Conservation (phyloP, 768 basidiomycete genomes). For the Termitomyces heimii region DNA sequence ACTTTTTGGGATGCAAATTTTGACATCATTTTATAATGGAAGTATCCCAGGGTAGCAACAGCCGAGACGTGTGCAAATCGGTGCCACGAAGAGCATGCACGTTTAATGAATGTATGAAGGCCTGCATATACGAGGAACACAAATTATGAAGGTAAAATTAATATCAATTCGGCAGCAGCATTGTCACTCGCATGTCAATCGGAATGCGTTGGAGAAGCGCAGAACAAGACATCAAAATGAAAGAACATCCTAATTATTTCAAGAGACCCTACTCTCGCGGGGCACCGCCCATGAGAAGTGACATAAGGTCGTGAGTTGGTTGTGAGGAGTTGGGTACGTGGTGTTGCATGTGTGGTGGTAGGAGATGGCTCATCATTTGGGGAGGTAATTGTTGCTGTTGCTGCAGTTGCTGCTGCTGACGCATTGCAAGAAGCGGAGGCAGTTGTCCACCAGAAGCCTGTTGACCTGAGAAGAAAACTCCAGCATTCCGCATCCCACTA, state of each 20-base stretch:
- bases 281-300: constrained; percentile 71
- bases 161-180: constrained; percentile 1
- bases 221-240: constrained; percentile 4
- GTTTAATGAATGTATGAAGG: constrained; percentile 13
- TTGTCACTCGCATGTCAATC: constrained; percentile 1
- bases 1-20: not conserved
- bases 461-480: constrained; percentile 43
- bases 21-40: constrained; percentile 4
- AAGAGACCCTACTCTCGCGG: constrained; percentile 52
- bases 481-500: constrained; percentile 39
- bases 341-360: constrained; percentile 58
- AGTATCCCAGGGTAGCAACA: constrained; percentile 6
- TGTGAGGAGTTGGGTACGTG: constrained; percentile 39
- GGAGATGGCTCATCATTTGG: constrained; percentile 40
- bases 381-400: constrained; percentile 56
- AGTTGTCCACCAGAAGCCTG: constrained; percentile 37
- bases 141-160: constrained; percentile 9
- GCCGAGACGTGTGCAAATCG: constrained; percentile 4
- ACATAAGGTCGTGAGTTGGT: constrained; percentile 73
- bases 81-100: constrained; percentile 5
- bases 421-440: constrained; percentile 40
- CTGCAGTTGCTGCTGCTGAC: constrained; percentile 42
- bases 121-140: constrained; percentile 10
- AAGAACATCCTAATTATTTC: constrained; percentile 6
- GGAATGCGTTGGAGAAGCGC: not conserved